Conservation (phyloP, 768 basidiomycete species). For the Grammothele lineata region DNA sequence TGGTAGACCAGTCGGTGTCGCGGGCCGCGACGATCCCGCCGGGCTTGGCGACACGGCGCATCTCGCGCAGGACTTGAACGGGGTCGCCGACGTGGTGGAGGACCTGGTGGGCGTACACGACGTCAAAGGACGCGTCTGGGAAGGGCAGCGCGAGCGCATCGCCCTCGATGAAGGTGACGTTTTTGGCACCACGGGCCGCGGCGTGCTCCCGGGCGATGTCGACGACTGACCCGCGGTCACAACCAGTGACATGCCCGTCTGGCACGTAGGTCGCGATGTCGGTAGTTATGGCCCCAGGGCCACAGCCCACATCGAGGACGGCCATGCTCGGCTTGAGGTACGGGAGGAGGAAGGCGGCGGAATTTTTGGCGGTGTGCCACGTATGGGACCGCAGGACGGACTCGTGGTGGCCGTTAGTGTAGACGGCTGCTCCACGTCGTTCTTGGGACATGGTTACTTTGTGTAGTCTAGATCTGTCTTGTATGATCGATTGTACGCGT, state of each 20-base stretch:
- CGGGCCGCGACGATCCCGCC: conserved; percentile 44
- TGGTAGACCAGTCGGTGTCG: conserved; percentile 35
- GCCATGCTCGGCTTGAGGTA: conserved; percentile 33
- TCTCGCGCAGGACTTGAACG: conserved; percentile 38
- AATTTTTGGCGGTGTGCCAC: conserved; percentile 37
- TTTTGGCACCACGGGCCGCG: conserved; percentile 25
- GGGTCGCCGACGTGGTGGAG: conserved; percentile 44
- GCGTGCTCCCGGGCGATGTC: conserved; percentile 31
- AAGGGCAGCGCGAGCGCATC: conserved; percentile 34
- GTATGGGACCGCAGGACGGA: conserved; percentile 18
- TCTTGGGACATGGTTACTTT: too few species aligned
- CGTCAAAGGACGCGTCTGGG: conserved; percentile 41
- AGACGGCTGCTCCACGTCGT: conserved; percentile 5
- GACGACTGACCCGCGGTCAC: conserved; percentile 38
- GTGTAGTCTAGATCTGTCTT: too few species aligned
- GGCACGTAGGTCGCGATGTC: conserved; percentile 34
- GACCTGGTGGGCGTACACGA: conserved; percentile 48
- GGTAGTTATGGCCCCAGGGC: conserved; percentile 48
- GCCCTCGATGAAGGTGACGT: conserved; percentile 37
- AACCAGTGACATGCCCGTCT: conserved; percentile 38
- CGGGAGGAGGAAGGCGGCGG: conserved; percentile 36
- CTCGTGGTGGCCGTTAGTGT: conserved; percentile 22
- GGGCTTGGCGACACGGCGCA: conserved; percentile 41
- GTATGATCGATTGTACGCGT: too few species aligned
- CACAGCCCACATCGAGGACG: conserved; percentile 50